Evolutionary conservation across 257 asterid species (phyloP).

Genomic region (Euphrasia confusa): DNA sequence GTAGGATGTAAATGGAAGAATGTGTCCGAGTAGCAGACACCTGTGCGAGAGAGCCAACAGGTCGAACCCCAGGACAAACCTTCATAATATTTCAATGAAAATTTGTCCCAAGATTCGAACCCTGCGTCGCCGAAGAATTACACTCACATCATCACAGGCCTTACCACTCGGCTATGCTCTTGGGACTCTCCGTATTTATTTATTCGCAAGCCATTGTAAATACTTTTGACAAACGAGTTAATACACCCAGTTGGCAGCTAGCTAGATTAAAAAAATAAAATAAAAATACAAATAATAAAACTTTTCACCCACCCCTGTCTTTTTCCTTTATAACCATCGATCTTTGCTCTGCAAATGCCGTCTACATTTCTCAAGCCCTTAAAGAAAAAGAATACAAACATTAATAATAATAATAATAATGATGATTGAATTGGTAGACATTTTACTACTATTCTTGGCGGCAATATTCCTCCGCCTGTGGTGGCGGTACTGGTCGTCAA

Average conservation of each 20-base stretch:
- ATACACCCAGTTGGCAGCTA: slow-evolving; percentile 22
- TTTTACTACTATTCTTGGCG: slow-evolving; percentile 31
- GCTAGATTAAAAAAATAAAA: slow-evolving; percentile 6
- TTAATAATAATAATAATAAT: not conserved
- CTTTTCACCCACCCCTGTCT: slow-evolving; percentile 27
- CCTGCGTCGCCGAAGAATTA: too few relatives aligned
- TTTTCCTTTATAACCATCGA: slow-evolving; percentile 24
- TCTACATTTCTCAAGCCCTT: not conserved
- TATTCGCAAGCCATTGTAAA: not conserved
- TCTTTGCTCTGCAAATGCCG: not conserved
- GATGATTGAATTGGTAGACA: slow-evolving; percentile 51
- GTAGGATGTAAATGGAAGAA: too few relatives aligned
- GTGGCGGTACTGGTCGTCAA: slow-evolving; percentile 62
- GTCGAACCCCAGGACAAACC: too few relatives aligned
- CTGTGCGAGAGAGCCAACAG: too few relatives aligned
- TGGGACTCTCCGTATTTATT: too few relatives aligned
- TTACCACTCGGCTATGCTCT: too few relatives aligned
- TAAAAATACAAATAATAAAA: not conserved
- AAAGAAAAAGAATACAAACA: not conserved
- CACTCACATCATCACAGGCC: too few relatives aligned
- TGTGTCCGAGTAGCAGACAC: too few relatives aligned
- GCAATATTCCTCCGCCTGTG: slow-evolving; percentile 43
- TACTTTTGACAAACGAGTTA: slow-evolving; percentile 23
- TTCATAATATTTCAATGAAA: too few relatives aligned
- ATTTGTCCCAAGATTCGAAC: too few relatives aligned